These are phyloP conservation scores for Trichoderma oligosporum DNA, from an alignment of 2,329 filamentous ascomycete species.

Conservation along the genomic window DNA sequence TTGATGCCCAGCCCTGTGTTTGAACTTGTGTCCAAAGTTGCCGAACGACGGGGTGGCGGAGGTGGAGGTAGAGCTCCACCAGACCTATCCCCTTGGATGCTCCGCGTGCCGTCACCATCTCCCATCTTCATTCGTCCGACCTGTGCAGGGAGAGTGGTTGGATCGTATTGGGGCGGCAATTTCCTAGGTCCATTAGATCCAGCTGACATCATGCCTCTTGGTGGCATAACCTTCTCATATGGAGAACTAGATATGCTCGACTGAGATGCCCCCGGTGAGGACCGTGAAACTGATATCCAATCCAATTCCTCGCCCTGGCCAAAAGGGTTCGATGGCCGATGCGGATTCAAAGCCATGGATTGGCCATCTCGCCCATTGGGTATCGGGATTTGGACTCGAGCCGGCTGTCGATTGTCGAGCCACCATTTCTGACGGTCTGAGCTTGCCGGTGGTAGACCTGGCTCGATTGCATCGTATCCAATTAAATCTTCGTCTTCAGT, in stretches of 20 bases:
- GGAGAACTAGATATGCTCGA: conserved; percentile 58
- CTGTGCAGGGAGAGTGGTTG: conserved; percentile 44
- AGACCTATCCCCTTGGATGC: conserved; percentile 9
- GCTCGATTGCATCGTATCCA: conserved; percentile 78
- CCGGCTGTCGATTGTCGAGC: conserved; percentile 68
- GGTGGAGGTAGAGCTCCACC: conserved; percentile 43
- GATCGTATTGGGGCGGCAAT: conserved; percentile 50
- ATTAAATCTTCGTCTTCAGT: conserved; percentile 76
- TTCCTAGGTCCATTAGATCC: conserved; percentile 47
- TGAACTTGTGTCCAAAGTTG: conserved; percentile 22
- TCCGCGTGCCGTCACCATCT: conserved; percentile 36
- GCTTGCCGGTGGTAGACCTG: conserved; percentile 66
- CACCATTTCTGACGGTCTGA: conserved; percentile 69
- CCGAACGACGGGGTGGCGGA: conserved; percentile 43
- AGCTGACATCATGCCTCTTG: conserved; percentile 43
- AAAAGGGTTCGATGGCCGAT: conserved; percentile 79
- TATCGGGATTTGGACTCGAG: conserved; percentile 66
- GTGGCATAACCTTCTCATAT: conserved; percentile 55
- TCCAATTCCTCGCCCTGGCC: conserved; percentile 69
- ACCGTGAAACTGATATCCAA: conserved; percentile 68
- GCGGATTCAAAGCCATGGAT: conserved; percentile 65
- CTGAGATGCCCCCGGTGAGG: conserved; percentile 50
- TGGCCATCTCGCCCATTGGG: conserved; percentile 51
- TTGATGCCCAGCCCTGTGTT: conserved; percentile 15
- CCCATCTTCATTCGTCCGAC: conserved; percentile 42